Base-by-base conservation (phyloP, 1,139 yeast genomes). In the Wickerhamiella infanticola region DNA sequence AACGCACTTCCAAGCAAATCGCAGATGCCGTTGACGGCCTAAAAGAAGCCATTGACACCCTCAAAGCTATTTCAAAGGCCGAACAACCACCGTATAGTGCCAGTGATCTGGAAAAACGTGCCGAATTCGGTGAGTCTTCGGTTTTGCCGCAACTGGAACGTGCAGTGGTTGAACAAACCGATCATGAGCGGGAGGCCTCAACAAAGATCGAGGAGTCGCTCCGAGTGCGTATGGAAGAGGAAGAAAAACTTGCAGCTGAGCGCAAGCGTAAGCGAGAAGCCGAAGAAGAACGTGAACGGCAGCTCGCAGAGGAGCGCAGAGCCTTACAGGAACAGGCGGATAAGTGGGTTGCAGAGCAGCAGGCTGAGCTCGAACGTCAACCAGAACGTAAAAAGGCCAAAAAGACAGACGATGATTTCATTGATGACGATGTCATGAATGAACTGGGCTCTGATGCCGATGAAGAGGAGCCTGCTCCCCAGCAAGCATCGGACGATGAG, bases 41-140 rank as follows among this genome's bases (percentile, higher is more conserved):
- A 52, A 72, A 75, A 35, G 70, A 70, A 31, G 95, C 93, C 11
- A 74, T 86, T 49, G 63, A 61, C 8, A 63, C 72, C 2, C 70
- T 93, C 57, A 74, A 73, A 44, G 74, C 72, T 47, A 68, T 90
- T 52, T 72, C 85, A 0, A 75, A 73, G 8, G 74, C 69, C 41
- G 67, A 69, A 48, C 67, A 74, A 55, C 77, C 93, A 24, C 88
- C 95, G 47, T 79, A 93, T 11, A 74, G 76, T 42, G 76, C 77
- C 29, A 75, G 76, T 24, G 96, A 88, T 51, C 69, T 93, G 55
- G 80, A 78, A 57, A 81, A 85, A 50, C 79, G 97, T 65, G 93
- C 93, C 18, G 75, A 75, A 53, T 75, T 85, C 72, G 96, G 95
- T 57, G 72, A 78, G 39, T 77, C 77, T 48, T 82, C 95, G 0